These are phyloP conservation scores for Globisporangium orthogonon DNA, from an alignment of 352 stramenopile species.

Conservation along the genomic window DNA sequence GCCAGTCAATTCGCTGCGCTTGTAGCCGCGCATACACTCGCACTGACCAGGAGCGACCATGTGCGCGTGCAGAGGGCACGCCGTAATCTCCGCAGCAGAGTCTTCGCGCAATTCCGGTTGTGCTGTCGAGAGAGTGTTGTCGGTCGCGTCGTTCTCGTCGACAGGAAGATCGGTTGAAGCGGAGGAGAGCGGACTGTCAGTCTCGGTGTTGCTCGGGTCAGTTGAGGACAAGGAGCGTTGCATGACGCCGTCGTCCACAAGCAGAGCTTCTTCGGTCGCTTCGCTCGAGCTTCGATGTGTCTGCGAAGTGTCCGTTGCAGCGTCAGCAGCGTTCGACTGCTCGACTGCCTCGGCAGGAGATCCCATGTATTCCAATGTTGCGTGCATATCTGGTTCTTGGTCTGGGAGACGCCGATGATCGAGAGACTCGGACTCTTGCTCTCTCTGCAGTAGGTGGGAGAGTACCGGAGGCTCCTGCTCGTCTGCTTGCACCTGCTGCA, in stretches of 20 bases:
- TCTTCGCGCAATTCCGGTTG: background rate
- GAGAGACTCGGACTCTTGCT: background rate
- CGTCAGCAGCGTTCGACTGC: no score
- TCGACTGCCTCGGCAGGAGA: no score
- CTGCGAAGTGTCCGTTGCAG: no score
- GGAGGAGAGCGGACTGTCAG: no score
- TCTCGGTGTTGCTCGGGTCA: no score
- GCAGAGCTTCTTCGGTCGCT: no score
- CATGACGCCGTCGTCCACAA: no score
- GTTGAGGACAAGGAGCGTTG: no score
- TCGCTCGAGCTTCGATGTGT: no score
- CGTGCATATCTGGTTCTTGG: background rate
- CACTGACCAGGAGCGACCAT: constrained; percentile 25
- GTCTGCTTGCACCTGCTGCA: background rate
- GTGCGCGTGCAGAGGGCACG: constrained; percentile 32
- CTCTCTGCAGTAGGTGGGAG: background rate
- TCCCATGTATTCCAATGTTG: no score
- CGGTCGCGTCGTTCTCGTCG: background rate
- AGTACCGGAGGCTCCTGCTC: background rate
- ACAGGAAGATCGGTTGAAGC: no score
- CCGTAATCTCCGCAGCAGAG: background rate
- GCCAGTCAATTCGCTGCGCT: constrained; percentile 17
- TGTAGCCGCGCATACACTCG: constrained; percentile 37
- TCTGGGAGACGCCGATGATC: background rate
- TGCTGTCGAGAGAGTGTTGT: background rate